phyloP scores from a whole-genome alignment of 106 monocot species.

The Cymbidium sinense region DNA sequence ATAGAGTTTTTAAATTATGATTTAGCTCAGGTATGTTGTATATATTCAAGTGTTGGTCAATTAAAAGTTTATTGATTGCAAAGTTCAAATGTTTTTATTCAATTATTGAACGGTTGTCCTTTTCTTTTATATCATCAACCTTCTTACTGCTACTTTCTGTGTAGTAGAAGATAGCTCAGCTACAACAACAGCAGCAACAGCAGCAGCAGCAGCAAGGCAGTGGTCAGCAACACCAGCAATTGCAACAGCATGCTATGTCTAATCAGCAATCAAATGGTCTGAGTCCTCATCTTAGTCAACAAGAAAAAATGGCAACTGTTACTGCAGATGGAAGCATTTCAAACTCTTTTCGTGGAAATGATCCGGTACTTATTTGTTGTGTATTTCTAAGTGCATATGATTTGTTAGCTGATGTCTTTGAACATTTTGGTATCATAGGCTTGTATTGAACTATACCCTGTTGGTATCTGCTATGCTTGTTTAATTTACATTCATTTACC shows the following conservation, averaged over 20 bases:
- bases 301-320: background rate
- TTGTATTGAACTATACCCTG: background rate
- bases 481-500: background rate
- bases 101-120: background rate
- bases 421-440: background rate
- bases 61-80: no score
- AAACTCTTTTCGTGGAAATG: conserved; percentile 7
- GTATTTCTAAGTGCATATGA: background rate
- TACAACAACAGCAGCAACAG: conserved; percentile 10
- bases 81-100: no score
- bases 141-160: conserved; percentile 3
- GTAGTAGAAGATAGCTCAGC: conserved; percentile 23
- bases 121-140: background rate
- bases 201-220: conserved; percentile 7
- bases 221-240: conserved; percentile 2
- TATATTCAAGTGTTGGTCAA: no score
- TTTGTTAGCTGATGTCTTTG: background rate
- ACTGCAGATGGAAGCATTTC: conserved; percentile 13
- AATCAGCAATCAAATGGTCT: conserved; percentile 3
- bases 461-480: background rate
- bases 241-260: background rate
- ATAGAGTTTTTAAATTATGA: no score
- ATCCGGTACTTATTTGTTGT: background rate
- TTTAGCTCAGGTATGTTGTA: no score
- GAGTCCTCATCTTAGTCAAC: background rate